These are phyloP conservation scores for Nakaseomyces uthaithaninus DNA, from an alignment of 1,139 yeast genomes.

Conservation along the genomic window DNA sequence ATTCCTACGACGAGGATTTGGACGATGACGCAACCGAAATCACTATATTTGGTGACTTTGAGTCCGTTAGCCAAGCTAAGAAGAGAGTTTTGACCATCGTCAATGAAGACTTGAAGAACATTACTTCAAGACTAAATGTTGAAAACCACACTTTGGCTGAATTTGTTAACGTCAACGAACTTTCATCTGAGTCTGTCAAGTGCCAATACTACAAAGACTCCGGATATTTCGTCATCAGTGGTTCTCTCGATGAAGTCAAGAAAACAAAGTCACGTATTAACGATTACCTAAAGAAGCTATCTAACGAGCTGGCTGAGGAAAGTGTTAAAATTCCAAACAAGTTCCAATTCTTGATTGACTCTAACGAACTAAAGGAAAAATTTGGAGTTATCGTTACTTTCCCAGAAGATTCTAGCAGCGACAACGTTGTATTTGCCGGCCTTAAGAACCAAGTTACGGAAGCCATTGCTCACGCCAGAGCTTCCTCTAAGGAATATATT, in stretches of 20 bases:
- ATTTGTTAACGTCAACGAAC: constrained; percentile 13
- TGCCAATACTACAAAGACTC: constrained; percentile 19
- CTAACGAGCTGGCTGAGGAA: constrained; percentile 38
- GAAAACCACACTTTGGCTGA: constrained; percentile 31
- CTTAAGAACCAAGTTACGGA: constrained; percentile 43
- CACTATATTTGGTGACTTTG: constrained; percentile 74
- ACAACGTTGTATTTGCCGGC: constrained; percentile 60
- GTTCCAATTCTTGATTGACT: constrained; percentile 44
- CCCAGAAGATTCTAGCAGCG: constrained; percentile 38
- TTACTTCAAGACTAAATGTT: constrained; percentile 43
- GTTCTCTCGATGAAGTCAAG: constrained; percentile 32
- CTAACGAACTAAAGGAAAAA: constrained; percentile 40
- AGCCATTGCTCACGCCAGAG: constrained; percentile 52
- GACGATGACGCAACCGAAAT: constrained; percentile 53
- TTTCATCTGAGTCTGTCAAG: constrained; percentile 18
- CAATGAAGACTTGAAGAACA: constrained; percentile 58
- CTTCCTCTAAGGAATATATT: constrained; percentile 45
- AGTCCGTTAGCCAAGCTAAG: constrained; percentile 72
- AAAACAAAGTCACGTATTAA: constrained; percentile 35
- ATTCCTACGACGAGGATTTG: constrained; percentile 36
- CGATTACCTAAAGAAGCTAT: constrained; percentile 40
- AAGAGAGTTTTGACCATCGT: constrained; percentile 64
- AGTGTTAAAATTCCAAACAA: constrained; percentile 41
- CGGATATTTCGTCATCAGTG: constrained; percentile 29
- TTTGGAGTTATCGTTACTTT: constrained; percentile 58